A percentile compares a stretch with the other conserved stretches of the same genome.
These are phyloP conservation scores for Blastobotrys terrestris DNA, from an alignment of 805 yeast species.

Conservation along the genomic window DNA sequence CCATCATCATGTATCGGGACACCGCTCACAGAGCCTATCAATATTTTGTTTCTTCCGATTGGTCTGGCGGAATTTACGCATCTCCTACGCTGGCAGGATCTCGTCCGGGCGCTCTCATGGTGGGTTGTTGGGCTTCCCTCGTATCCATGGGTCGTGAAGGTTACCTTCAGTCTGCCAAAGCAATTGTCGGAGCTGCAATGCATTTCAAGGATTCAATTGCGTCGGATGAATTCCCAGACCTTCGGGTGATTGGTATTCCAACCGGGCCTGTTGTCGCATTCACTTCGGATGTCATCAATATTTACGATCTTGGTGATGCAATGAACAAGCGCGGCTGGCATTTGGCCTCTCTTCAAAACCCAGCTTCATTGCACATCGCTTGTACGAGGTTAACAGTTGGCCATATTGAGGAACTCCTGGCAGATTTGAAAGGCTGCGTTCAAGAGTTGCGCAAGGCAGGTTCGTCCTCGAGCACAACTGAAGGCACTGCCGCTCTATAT, in stretches of 20 bases:
- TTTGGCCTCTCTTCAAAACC: slow-evolving; percentile 76
- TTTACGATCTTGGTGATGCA: slow-evolving; percentile 74
- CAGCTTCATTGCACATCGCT: slow-evolving; percentile 89
- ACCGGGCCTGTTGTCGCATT: slow-evolving; percentile 76
- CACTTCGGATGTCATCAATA: slow-evolving; percentile 52
- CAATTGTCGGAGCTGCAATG: slow-evolving; percentile 62
- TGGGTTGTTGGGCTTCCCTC: slow-evolving; percentile 98
- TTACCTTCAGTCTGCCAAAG: slow-evolving; percentile 57
- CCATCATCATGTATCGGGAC: slow-evolving; percentile 82
- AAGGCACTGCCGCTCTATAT: slow-evolving; percentile 77
- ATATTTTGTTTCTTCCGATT: slow-evolving; percentile 73
- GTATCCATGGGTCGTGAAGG: slow-evolving; percentile 80
- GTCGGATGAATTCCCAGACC: slow-evolving; percentile 43
- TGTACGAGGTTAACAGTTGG: slow-evolving; percentile 65
- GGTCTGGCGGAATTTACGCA: slow-evolving; percentile 96
- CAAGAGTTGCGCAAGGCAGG: slow-evolving; percentile 34
- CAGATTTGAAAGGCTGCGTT: slow-evolving; percentile 44
- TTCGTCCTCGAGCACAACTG: slow-evolving; percentile 23
- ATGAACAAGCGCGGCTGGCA: slow-evolving; percentile 79
- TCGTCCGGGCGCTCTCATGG: slow-evolving; percentile 94
- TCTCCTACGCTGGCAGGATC: slow-evolving; percentile 96
- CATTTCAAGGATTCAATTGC: slow-evolving; percentile 44
- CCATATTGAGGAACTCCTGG: slow-evolving; percentile 53
- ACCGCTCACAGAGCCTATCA: slow-evolving; percentile 66
- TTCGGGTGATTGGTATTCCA: slow-evolving; percentile 82